Conservation (phyloP, 2,329 filamentous ascomycete genomes). For the Neoscytalidium dimidiatum region DNA sequence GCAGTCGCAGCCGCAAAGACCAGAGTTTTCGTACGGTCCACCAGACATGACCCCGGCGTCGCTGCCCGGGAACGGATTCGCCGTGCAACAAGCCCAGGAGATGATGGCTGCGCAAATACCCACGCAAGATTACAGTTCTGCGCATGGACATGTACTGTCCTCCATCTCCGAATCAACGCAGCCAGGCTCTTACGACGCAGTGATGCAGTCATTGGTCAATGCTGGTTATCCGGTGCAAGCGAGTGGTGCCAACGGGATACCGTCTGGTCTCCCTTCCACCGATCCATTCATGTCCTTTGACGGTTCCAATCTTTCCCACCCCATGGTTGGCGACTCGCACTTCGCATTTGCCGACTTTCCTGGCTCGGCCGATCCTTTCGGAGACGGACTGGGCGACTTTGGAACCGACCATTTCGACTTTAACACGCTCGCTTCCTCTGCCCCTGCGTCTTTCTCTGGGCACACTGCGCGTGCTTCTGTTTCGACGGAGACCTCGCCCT, state of each 20-base stretch:
- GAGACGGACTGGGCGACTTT: conserved; percentile 32
- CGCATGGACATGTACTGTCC: conserved; percentile 13
- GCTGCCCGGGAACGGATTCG: conserved; percentile 29
- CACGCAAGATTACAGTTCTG: conserved; percentile 7
- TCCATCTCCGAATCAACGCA: conserved; percentile 20
- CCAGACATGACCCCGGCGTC: conserved; percentile 38
- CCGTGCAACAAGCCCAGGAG: conserved; percentile 12
- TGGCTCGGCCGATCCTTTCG: conserved; percentile 28
- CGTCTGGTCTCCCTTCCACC: conserved; percentile 22
- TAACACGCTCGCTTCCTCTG: conserved; percentile 28
- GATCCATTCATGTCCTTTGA: conserved; percentile 31
- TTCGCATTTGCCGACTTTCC: conserved; percentile 24
- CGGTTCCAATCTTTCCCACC: conserved; percentile 25
- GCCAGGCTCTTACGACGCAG: conserved; percentile 25
- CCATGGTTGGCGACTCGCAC: conserved; percentile 27
- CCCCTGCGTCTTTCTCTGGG: conserved; percentile 28
- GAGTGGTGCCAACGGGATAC: conserved; percentile 27
- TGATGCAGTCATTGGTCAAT: conserved; percentile 35
- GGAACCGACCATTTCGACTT: conserved; percentile 27
- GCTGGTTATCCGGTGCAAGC: conserved; percentile 33
- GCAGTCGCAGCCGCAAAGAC: conserved; percentile 3
- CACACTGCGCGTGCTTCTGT: conserved; percentile 34
- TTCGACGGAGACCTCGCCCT: conserved; percentile 38
- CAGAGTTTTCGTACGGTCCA: background rate
- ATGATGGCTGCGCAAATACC: conserved; percentile 13